A percentile compares a stretch with the other conserved stretches of the same genome.
These are phyloP conservation scores for Artemisia princeps DNA, from an alignment of 140 eudicot species.

Conservation along the genomic window DNA sequence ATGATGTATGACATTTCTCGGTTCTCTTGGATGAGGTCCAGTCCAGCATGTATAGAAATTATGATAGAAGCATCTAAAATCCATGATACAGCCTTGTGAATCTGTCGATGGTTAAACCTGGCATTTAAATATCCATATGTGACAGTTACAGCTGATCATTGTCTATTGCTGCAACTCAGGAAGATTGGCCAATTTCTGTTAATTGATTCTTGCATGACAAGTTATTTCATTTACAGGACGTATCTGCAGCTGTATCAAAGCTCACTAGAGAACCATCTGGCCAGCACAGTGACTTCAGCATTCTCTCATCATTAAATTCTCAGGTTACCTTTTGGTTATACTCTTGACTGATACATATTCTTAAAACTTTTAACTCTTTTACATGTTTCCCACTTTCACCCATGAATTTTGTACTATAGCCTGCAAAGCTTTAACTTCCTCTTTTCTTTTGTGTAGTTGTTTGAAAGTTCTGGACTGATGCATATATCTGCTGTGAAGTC, in stretches of 20 bases:
- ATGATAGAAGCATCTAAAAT: no score
- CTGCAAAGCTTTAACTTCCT: slow-evolving; percentile 21
- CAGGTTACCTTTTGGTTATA: slow-evolving; percentile 45
- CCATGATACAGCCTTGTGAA: no score
- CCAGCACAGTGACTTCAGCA: slow-evolving; percentile 76
- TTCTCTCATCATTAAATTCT: slow-evolving; percentile 88
- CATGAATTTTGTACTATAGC: not conserved
- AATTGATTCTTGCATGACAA: not conserved
- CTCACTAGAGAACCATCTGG: slow-evolving; percentile 83
- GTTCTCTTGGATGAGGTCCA: not conserved
- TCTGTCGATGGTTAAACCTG: no score
- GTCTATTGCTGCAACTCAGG: no score
- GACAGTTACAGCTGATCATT: no score
- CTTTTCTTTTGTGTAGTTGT: slow-evolving; percentile 45
- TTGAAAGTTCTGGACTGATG: slow-evolving; percentile 93
- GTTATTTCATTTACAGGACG: slow-evolving; percentile 49
- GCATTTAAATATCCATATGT: no score
- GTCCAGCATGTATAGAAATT: no score
- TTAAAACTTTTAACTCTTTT: not conserved
- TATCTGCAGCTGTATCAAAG: slow-evolving; percentile 66
- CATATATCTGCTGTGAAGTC: slow-evolving; percentile 83
- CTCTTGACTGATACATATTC: slow-evolving; percentile 7
- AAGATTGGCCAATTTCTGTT: no score
- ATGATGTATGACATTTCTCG: not conserved
- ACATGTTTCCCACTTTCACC: slow-evolving; percentile 9